These are phyloP conservation scores for Vitis amurensis DNA, from an alignment of 164 flowering plant species.

Conservation along the genomic window DNA sequence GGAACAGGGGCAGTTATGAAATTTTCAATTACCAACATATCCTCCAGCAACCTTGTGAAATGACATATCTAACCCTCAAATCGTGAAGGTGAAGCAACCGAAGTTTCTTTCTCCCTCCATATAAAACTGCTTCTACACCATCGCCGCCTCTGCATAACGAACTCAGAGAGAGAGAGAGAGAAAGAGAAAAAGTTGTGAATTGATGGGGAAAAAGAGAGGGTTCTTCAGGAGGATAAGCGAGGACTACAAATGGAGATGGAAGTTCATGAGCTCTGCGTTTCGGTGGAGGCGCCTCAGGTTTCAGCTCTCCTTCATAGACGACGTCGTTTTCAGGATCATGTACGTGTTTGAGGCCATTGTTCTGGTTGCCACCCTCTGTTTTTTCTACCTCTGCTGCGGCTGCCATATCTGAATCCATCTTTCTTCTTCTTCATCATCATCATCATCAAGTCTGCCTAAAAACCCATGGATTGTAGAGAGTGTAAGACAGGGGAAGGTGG, in stretches of 20 bases:
- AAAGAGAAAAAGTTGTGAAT: background rate
- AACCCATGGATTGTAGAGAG: no score
- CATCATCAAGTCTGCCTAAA: no score
- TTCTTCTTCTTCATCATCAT: background rate
- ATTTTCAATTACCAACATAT: no score
- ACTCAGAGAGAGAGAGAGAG: no score
- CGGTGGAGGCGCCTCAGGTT: conserved; percentile 26
- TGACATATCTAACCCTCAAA: no score
- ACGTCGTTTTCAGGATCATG: conserved; percentile 31
- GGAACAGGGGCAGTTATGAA: no score
- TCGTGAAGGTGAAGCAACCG: no score
- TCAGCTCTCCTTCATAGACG: conserved; percentile 24
- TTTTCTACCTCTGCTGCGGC: conserved; percentile 41
- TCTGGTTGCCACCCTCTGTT: conserved; percentile 24
- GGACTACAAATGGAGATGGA: conserved; percentile 18
- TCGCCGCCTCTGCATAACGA: no score
- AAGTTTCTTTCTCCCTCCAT: no score
- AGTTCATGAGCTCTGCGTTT: conserved; percentile 19
- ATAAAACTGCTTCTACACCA: background rate
- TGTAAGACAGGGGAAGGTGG: no score
- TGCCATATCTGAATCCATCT: conserved; percentile 23
- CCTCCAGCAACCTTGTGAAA: no score
- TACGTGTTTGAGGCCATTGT: conserved; percentile 32
- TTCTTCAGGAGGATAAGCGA: conserved; percentile 19
- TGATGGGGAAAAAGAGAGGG: conserved; percentile 12